Percentiles rank a stretch among this genome's conserved stretches.
These are phyloP conservation scores for Agaricus sinodeliciosus DNA, from an alignment of 768 basidiomycete species.

Conservation along the genomic window DNA sequence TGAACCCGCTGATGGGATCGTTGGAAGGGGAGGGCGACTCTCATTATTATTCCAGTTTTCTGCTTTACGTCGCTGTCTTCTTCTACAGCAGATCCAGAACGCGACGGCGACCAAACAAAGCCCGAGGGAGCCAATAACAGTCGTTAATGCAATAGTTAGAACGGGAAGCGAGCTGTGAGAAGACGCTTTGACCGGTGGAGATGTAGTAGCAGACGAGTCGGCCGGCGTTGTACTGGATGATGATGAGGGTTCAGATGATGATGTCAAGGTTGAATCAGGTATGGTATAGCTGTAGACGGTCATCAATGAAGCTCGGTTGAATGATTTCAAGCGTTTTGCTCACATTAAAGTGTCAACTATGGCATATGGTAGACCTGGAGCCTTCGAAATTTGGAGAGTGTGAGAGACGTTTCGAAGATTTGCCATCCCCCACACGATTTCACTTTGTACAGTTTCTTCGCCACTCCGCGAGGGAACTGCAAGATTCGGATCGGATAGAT, in stretches of 20 bases:
- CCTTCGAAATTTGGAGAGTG: conserved; percentile 32
- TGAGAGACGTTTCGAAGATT: conserved; percentile 27
- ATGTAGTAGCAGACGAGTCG: not conserved
- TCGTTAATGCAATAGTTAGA: conserved; percentile 27
- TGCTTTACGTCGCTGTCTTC: conserved; percentile 21
- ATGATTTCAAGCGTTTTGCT: conserved; percentile 5
- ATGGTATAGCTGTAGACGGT: conserved; percentile 11
- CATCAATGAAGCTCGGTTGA: not conserved
- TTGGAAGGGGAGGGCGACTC: not conserved
- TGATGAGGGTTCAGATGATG: conserved; percentile 12
- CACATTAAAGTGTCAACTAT: conserved; percentile 35
- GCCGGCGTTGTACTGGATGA: not conserved
- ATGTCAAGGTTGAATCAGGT: conserved; percentile 14
- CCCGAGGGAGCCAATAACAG: conserved; percentile 24
- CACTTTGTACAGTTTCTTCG: conserved; percentile 30
- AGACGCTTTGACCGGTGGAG: conserved; percentile 9
- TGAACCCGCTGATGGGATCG: no score
- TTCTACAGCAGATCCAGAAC: conserved; percentile 23
- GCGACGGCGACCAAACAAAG: conserved; percentile 20
- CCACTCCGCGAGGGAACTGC: conserved; percentile 24
- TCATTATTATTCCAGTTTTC: conserved; percentile 29
- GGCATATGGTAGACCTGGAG: conserved; percentile 24
- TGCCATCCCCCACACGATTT: conserved; percentile 29
- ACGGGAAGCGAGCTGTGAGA: not conserved
- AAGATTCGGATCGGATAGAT: conserved; percentile 18